Evolutionary conservation across 768 basidiomycete species (phyloP), one percentile per base, ranked within the genome.

Genomic region (Lentinus brumalis): DNA sequence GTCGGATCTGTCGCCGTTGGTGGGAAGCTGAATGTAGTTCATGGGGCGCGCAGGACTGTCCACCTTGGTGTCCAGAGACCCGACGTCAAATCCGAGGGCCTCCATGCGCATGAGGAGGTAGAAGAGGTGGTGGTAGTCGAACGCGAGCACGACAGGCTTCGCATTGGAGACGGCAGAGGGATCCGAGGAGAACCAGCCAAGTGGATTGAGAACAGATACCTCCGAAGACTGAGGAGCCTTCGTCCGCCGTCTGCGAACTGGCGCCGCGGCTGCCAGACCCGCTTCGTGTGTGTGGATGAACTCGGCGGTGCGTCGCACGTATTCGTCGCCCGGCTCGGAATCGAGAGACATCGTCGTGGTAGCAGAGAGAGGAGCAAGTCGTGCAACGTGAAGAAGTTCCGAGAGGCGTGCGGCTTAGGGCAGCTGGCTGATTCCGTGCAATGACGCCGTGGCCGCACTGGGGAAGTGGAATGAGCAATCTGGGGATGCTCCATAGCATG

Each of bases 91-190:
- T n/a, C 86, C 89, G 32, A 91, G 73, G 6, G 86, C 92, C 73
- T 96, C 93, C 63, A 95, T 81, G 46, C 92, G 88, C 75, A 95
- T 88, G 60, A 96, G 82, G 61, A 92, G 75, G 76, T 96, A 96
- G 81, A 91, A 93, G 7, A 96, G 85, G 64, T 88, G 92, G 69
- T 93, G 91, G 30, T 83, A 85, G 74, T 94, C 91, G 65, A 92
- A 79, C 5, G 83, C 71, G 60, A 95, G 84, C 26, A 86, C 74
- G 46, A 91, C 75, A 9, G 92, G 86, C 71, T 83, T 86, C n/a
- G 76, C 74, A 4, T 78, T 60, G 11, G 72, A 59, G 21, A 72
- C 67, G 8, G 74, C 61, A 53, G 77, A 68, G 50, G 71, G 67
- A 53, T 75, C 76, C 3, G 70, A 60, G 38, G 69, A 62, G 63